Conservation (phyloP, 2,329 filamentous ascomycete genomes). For the Diaporthe citri region DNA sequence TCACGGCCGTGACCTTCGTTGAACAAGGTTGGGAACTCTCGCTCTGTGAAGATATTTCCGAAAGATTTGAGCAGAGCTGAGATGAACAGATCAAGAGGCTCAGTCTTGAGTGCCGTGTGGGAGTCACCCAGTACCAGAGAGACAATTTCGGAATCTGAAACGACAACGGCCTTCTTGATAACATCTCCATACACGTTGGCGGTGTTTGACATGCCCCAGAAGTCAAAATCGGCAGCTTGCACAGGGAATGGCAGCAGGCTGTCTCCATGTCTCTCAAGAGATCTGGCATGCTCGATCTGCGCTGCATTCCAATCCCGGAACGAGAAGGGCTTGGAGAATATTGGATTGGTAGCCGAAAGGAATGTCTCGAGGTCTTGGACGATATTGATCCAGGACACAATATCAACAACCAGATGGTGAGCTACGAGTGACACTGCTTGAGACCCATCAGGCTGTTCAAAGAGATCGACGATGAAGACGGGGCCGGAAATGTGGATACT, state of each 20-base stretch:
- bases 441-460: constrained; percentile 4
- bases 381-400: constrained; percentile 12
- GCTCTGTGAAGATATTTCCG: neutral
- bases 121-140: neutral
- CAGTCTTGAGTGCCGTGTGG: constrained; percentile 10
- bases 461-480: neutral
- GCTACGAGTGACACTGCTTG: neutral
- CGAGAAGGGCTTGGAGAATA: neutral
- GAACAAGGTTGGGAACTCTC: neutral
- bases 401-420: constrained; percentile 3
- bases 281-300: constrained; percentile 3
- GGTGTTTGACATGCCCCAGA: constrained; percentile 7
- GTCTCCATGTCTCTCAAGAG: neutral
- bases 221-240: constrained; percentile 3
- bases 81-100: constrained; percentile 2
- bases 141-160: neutral
- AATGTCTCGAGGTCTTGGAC: constrained; percentile 6
- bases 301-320: constrained; percentile 2
- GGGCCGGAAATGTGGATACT: neutral
- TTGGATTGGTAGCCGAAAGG: neutral
- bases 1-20: constrained; percentile 14
- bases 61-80: constrained; percentile 3
- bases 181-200: neutral
- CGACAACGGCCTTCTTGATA: neutral
- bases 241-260: neutral